Base-by-base conservation (phyloP, 2,329 filamentous ascomycete species). In the Podosphaera xanthii region DNA sequence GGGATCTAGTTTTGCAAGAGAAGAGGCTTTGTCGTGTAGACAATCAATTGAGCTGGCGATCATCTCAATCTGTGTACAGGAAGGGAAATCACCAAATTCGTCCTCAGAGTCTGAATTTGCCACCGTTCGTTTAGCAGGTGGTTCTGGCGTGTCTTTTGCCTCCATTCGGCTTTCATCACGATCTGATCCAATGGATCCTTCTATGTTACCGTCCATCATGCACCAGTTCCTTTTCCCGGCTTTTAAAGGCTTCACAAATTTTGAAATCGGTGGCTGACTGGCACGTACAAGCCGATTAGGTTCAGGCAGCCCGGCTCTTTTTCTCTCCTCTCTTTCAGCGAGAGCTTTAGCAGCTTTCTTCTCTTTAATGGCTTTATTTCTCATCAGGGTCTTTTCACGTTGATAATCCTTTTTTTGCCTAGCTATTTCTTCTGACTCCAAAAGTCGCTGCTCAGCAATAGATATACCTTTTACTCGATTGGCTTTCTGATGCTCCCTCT, bases 221-320 rank as follows among this genome's bases (percentile, higher is more conserved):
- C 62, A 38, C 60, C 62, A 63, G 22, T 53, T 61, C 44, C 66
- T 61, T 62, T 69, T 64, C 22, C 55, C 58, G 22, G 31, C 63
- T 3, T 52, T 60, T 1, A 63, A 62, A 53, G 50, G 57, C 42
- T 71, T 69, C 6, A 78, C 68, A 60, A 82, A 82, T 42, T 73
- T 66, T 22, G 77, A 71, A 62, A 83, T 79, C 0, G 75, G 78
- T 49, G 75, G 75, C 66, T 82, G 80, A 40, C 79, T 81, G 0
- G 79, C 75, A 42, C 74, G 72, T 3, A 79, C 76, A 57, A 61
- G 63, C 61, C 59, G 64, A 10, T 71, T 72, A n/a, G 77, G 72
- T 3, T 80, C 68, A 12, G 80, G 80, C 60, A 79, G 60, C 0
- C 79, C 76, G 59, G 72, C 74, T 62, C 71, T 75, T 64, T 70